These are phyloP conservation scores for Dendrocalamus latiflorus DNA, from an alignment of 202 grass and related monocot genomes.

Conservation along the genomic window DNA sequence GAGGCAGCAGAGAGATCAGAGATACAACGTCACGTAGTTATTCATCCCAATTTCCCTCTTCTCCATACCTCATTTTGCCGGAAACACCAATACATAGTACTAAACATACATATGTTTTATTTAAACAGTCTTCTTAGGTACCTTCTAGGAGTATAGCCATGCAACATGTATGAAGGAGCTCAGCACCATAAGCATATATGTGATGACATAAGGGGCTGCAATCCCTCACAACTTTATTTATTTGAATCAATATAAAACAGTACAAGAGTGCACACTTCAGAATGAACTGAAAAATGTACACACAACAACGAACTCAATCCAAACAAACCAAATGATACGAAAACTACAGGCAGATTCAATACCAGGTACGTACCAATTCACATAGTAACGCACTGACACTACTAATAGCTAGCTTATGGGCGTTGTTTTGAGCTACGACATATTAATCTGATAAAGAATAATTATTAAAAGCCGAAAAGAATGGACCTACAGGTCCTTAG, in stretches of 20 bases:
- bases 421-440: too few relatives aligned
- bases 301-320: background rate
- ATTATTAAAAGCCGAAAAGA: too few relatives aligned
- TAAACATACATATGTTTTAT: background rate
- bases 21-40: background rate
- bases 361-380: too few relatives aligned
- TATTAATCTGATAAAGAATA: too few relatives aligned
- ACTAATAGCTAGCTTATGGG: too few relatives aligned
- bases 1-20: background rate
- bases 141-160: background rate
- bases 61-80: background rate
- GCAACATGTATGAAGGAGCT: background rate
- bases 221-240: conserved; percentile 30
- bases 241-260: background rate
- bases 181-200: background rate
- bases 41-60: conserved; percentile 5
- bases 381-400: too few relatives aligned
- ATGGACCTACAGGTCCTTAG: too few relatives aligned
- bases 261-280: conserved; percentile 1
- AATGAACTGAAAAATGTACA: background rate
- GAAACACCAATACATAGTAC: background rate
- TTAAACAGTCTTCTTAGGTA: background rate
- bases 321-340: background rate
- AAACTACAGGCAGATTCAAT: too few relatives aligned
- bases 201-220: background rate